Base-by-base conservation (phyloP, 768 basidiomycete genomes). In the Russula griseocarnosa region DNA sequence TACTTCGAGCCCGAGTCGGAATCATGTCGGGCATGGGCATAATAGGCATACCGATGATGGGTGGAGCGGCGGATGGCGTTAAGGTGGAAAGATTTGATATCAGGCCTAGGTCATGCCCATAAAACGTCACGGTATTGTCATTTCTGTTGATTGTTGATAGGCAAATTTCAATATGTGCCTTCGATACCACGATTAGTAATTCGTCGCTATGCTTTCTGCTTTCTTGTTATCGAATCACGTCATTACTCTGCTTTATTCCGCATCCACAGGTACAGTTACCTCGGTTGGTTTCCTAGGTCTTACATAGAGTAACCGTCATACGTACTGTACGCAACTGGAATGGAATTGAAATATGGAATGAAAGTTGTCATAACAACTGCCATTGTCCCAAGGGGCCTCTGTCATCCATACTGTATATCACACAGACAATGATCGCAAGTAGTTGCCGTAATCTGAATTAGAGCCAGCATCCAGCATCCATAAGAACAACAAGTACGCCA, bases 391-490 rank as follows among this genome's bases (percentile, higher is more conserved):
- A 11, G 36, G 36, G 36, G 38, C n/a, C n/a, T 18, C 38, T 40
- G 11, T 40, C 38, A 36, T 36, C 36, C 36, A 18, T 18, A 18
- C 46, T 51, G 14, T 28, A 34, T 34, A 53, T 46, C 53, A 28
- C 44, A 38, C 58, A 49, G n/a, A n/a, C 40, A 54, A n/a, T 44
- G 22, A 60, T 13, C 24, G 30, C 22, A 26, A 30, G 22, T 61
- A 56, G 55, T 46, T 34, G 55, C 38, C 49, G 40, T 50, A 50
- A 50, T 51, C 40, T 47, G 63, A 56, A 65, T 61, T 56, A 65
- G 49, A 61, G 55, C 61, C 54, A 61, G 59, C 60, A 61, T 57
- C 59, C 63, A 51, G 59, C 60, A 65, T 57, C 59, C 63, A 51
- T 50, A 51, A 6, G 22, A 61, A 44, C 56, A 61, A 44, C 56